Conservation (phyloP, 805 yeast genomes). For the Tetrapisispora pingtungensis region DNA sequence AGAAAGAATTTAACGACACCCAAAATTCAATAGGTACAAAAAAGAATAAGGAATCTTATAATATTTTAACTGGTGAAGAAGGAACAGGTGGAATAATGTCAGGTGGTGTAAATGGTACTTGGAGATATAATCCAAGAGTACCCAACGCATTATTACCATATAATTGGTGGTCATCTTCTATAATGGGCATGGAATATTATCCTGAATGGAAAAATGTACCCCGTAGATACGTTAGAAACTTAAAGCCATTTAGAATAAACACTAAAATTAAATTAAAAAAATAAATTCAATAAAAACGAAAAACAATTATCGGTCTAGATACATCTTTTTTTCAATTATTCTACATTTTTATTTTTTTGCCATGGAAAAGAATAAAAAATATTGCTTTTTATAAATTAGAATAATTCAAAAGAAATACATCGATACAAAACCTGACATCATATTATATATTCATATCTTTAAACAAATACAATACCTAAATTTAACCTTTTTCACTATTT, state of each 20-base stretch:
- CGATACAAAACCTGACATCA: background rate
- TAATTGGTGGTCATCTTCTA: slow-evolving; percentile 22
- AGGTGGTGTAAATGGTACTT: slow-evolving; percentile 26
- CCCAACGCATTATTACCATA: slow-evolving; percentile 17
- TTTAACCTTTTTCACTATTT: no score
- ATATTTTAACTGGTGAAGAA: slow-evolving; percentile 16
- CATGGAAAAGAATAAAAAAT: no score
- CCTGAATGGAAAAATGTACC: slow-evolving; percentile 28
- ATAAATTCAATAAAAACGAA: no score
- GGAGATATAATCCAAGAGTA: slow-evolving; percentile 22
- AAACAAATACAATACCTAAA: background rate
- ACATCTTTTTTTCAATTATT: no score
- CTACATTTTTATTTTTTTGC: no score
- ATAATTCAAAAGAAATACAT: no score
- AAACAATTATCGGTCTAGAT: no score
- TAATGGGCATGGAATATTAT: slow-evolving; percentile 26
- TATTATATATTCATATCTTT: background rate
- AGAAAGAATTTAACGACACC: no score
- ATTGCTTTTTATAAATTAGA: no score
- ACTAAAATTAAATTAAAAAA: background rate
- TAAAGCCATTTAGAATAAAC: slow-evolving; percentile 15
- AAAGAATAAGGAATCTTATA: background rate
- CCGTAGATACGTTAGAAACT: slow-evolving; percentile 11
- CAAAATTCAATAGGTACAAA: no score
- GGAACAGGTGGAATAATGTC: slow-evolving; percentile 25